These are phyloP conservation scores for Pleurotus platypus DNA, from an alignment of 768 basidiomycete genomes.

Conservation along the genomic window DNA sequence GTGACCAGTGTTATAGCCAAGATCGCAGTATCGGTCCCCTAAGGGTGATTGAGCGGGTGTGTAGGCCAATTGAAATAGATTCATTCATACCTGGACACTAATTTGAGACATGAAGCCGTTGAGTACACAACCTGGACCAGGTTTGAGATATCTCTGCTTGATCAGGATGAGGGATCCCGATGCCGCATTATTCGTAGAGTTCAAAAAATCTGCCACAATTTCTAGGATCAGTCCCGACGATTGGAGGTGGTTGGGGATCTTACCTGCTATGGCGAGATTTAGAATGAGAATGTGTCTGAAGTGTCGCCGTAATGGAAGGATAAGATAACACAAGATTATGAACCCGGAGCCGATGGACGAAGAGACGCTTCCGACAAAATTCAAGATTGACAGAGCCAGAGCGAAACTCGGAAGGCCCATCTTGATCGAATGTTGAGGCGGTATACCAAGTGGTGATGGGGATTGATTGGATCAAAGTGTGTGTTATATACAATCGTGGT, in stretches of 20 bases:
- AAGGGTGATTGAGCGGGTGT: not conserved
- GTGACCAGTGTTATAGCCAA: slow-evolving; percentile 13
- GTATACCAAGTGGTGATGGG: too few species aligned
- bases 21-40: slow-evolving; percentile 14
- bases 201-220: not conserved
- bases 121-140: slow-evolving; percentile 3
- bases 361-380: slow-evolving; percentile 7
- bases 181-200: slow-evolving; percentile 3
- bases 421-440: not conserved
- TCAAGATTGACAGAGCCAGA: slow-evolving; percentile 8
- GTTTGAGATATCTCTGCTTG: not conserved
- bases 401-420: slow-evolving; percentile 14
- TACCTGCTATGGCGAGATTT: slow-evolving; percentile 13
- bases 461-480: too few species aligned
- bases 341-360: slow-evolving; percentile 12
- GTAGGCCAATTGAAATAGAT: not conserved
- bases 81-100: slow-evolving; percentile 2
- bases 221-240: not conserved
- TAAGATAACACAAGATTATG: slow-evolving; percentile 13
- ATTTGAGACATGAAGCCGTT: slow-evolving; percentile 7
- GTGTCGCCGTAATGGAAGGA: slow-evolving; percentile 9
- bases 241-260: not conserved
- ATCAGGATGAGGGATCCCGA: slow-evolving; percentile 8
- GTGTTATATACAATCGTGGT: not conserved
- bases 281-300: slow-evolving; percentile 16